Conservation (phyloP, 352 stramenopile species). For the Ophiocytium majus region DNA sequence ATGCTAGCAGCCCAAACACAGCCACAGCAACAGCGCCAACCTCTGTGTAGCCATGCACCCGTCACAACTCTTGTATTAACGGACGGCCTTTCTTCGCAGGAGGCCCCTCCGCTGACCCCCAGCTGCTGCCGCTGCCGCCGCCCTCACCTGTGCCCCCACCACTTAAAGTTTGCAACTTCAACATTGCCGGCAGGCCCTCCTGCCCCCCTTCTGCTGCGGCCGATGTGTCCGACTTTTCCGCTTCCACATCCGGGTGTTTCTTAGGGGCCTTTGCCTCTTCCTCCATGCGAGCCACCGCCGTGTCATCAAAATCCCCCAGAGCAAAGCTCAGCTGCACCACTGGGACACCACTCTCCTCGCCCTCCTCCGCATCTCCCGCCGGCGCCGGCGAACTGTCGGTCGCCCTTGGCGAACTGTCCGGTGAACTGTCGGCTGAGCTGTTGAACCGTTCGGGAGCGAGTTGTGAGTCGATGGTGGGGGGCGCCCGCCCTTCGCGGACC, state of each 20-base stretch:
- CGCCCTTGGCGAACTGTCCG: neutral
- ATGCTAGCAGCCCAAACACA: neutral
- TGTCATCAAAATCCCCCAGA: slow-evolving; percentile 21
- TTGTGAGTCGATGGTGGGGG: neutral
- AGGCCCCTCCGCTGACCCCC: neutral
- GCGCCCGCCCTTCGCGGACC: neutral
- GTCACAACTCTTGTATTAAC: neutral
- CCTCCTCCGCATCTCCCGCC: neutral
- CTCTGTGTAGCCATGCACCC: neutral
- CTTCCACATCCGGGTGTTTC: too few relatives aligned
- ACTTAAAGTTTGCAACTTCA: neutral
- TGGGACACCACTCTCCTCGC: too few relatives aligned
- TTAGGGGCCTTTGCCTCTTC: neutral
- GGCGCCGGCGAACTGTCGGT: neutral
- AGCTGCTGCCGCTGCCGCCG: neutral
- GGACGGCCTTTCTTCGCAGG: neutral
- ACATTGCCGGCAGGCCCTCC: neutral
- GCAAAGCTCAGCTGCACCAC: slow-evolving; percentile 20
- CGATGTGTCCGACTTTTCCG: too few relatives aligned
- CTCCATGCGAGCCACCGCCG: neutral
- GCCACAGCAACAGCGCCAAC: neutral
- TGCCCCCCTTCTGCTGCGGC: neutral
- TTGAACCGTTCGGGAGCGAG: neutral
- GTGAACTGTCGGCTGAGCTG: neutral
- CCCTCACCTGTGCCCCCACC: too few relatives aligned